Base-by-base conservation (phyloP, 1,284 basidiomycete genomes). In the Omphalotus olearius region DNA sequence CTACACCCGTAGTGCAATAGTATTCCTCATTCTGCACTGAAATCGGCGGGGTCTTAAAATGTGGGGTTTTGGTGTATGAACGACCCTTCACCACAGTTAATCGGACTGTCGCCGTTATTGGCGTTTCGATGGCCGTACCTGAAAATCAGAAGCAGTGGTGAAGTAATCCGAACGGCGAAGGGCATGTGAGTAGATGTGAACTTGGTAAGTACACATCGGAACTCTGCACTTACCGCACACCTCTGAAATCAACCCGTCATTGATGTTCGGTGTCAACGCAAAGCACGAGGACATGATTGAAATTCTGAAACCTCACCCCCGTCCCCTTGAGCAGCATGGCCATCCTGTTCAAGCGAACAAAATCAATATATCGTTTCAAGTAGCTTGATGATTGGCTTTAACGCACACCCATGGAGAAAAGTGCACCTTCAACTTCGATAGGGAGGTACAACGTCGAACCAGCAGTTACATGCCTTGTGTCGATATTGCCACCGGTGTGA, bases 81-180 rank as follows among this genome's bases (percentile, higher is more conserved):
- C 75, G 74, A 59, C 82, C 74, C 58, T 80, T 83, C 26, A 74
- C 59, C 5, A 82, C 76, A 0, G 78, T 81, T 35, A 83, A 64
- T 13, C 78, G 75, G 6, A 83, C 75, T 2, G 71, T 73, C 6
- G 78, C 75, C 18, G 73, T 74, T 66, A 83, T 80, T 1, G 80
- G 74, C 2, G 82, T 82, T 60, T 83, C 80, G 47, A 83, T 82
- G 1, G 82, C 82, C 3, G 77, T 79, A 18, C 81, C 80, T 81
- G 47, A 11, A 45, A 14, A 16, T 35, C 25, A 18, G 35, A 42
- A 16, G 14, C 39, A 18, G 35, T 37, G 16, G 25, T 35, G 18
- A 50, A 17, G 9, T 17, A 28, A 11, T n/a, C 18, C 14, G 7
- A 10, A 38, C 10, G 30, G 30, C 30, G 13, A 13, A 17, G 41